Evolutionary conservation across 202 grass and related monocot genomes (phyloP).

Genomic region (Zoysia matrella): DNA sequence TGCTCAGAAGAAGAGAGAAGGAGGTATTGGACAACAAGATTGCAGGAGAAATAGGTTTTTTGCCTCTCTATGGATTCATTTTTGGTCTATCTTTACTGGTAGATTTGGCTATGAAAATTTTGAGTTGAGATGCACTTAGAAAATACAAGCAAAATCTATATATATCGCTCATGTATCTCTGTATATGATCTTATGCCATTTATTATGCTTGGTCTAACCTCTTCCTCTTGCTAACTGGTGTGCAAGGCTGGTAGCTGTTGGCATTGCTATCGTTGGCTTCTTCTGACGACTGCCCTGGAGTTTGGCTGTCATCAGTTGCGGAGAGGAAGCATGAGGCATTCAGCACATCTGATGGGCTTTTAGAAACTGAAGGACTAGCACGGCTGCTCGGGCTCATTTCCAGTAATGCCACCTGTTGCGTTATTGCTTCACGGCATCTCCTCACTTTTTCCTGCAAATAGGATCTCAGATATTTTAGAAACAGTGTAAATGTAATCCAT

Average conservation of each 20-base stretch:
- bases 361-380: conserved; percentile 26
- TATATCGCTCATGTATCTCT: neutral
- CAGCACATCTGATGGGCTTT: conserved; percentile 51
- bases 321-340: conserved; percentile 42
- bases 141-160: neutral
- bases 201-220: conserved; percentile 21
- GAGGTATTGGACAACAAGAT: neutral
- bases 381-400: neutral
- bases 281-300: neutral
- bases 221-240: conserved; percentile 47
- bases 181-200: conserved; percentile 37
- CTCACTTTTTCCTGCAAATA: conserved; percentile 51
- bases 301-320: conserved; percentile 43
- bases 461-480: conserved; percentile 11
- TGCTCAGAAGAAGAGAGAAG: neutral
- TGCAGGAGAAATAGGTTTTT: neutral
- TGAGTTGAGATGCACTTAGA: conserved; percentile 15
- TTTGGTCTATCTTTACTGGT: neutral
- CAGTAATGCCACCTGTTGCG: conserved; percentile 40
- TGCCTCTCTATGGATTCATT: neutral
- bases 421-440: conserved; percentile 51
- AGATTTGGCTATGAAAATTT: neutral
- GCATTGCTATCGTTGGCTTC: conserved; percentile 15
- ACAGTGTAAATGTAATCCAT: neutral
- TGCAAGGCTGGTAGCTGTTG: conserved; percentile 29